These are phyloP conservation scores for Polyporus tsugae DNA, from an alignment of 1,284 basidiomycete species.

Conservation along the genomic window DNA sequence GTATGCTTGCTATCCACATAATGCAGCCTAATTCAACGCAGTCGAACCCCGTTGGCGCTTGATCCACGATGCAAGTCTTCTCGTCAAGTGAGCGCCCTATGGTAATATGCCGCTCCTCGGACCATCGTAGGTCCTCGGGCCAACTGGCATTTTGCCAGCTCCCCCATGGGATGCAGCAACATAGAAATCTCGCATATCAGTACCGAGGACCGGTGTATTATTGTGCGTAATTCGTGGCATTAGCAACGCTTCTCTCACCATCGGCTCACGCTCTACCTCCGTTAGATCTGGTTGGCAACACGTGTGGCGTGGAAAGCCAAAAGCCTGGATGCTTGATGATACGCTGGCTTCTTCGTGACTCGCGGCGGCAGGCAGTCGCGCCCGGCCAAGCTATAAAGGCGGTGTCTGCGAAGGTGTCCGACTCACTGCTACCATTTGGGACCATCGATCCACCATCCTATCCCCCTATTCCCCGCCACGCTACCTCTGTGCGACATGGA, in stretches of 20 bases:
- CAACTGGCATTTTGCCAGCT: not conserved
- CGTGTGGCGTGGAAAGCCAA: constrained; percentile 22
- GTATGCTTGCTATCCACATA: not conserved
- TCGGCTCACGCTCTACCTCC: constrained; percentile 26
- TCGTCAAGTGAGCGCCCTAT: constrained; percentile 5
- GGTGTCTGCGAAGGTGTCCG: constrained; percentile 2
- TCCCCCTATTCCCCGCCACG: not conserved
- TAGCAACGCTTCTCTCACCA: constrained; percentile 15
- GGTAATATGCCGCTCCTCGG: not conserved
- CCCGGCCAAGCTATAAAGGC: constrained; percentile 22
- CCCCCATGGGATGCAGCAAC: not conserved
- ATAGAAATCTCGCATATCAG: not conserved
- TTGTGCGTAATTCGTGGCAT: constrained; percentile 3
- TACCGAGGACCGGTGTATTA: not conserved
- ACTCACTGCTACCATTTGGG: constrained; percentile 4
- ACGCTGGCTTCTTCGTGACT: constrained; percentile 18
- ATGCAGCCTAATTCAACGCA: not conserved
- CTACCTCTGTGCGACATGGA: constrained; percentile 17
- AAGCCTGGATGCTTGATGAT: constrained; percentile 18
- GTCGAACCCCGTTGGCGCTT: constrained; percentile 11
- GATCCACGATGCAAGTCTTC: constrained; percentile 15
- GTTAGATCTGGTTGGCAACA: constrained; percentile 7
- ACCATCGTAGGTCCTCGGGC: not conserved
- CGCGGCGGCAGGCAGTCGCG: constrained; percentile 22
- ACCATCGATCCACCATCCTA: constrained; percentile 1